Percentiles rank a stretch among this genome's conserved stretches.
These are phyloP conservation scores for Torulaspora pretoriensis DNA, from an alignment of 1,139 yeast genomes.

Conservation along the genomic window DNA sequence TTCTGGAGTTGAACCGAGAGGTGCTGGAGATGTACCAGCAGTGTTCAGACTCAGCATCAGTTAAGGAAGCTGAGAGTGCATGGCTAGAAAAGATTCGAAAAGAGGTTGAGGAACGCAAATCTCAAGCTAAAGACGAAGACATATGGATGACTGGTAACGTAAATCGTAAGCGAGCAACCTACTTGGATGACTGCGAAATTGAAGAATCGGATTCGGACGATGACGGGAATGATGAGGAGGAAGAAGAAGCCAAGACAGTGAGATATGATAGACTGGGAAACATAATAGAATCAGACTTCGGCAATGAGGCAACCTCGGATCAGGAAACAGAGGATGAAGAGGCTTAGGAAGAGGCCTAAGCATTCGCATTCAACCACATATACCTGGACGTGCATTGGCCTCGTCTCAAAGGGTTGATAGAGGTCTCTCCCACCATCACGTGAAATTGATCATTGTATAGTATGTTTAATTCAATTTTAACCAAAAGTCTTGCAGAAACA, in stretches of 20 bases:
- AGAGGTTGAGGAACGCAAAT: slow-evolving; percentile 64
- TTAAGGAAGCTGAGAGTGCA: slow-evolving; percentile 65
- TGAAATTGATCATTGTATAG: neutral
- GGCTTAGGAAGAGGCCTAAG: neutral
- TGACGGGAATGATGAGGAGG: slow-evolving; percentile 18
- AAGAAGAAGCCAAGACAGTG: slow-evolving; percentile 4
- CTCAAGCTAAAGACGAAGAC: slow-evolving; percentile 49
- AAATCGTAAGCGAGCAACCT: slow-evolving; percentile 42
- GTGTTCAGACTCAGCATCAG: slow-evolving; percentile 78
- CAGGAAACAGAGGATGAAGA: neutral
- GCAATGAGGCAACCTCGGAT: slow-evolving; percentile 5
- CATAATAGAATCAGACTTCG: slow-evolving; percentile 13
- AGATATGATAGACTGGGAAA: slow-evolving; percentile 30
- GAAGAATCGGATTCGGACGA: slow-evolving; percentile 23
- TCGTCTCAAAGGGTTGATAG: no score
- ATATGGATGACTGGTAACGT: slow-evolving; percentile 79
- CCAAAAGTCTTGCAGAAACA: no score
- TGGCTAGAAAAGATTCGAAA: slow-evolving; percentile 68
- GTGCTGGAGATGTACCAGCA: slow-evolving; percentile 66
- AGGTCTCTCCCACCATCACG: neutral
- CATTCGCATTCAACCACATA: neutral
- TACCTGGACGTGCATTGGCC: no score
- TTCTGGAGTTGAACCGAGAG: slow-evolving; percentile 77
- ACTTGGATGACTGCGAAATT: slow-evolving; percentile 32
- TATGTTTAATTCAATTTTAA: no score